Conservation (phyloP, 768 basidiomycete genomes). For the Roridomyces roridus region DNA sequence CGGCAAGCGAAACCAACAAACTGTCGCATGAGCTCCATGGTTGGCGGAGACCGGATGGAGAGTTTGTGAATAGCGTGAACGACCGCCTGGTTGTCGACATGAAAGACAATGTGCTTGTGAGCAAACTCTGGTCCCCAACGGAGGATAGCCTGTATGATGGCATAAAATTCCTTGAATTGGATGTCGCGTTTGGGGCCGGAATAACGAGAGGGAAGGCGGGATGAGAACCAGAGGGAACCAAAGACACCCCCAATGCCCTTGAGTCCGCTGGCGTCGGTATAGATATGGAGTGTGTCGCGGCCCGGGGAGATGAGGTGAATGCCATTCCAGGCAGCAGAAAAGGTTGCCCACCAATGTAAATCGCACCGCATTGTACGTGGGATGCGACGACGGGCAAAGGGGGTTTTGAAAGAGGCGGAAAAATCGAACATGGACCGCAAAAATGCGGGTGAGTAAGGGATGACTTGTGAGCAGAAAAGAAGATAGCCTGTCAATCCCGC, state of each 20-base stretch:
- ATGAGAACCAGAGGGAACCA: slow-evolving; percentile 30
- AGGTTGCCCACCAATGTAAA: too few relatives aligned
- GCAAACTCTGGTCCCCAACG: slow-evolving; percentile 31
- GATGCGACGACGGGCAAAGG: too few relatives aligned
- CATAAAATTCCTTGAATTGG: slow-evolving; percentile 39
- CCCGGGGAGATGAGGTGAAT: slow-evolving; percentile 22
- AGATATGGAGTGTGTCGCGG: slow-evolving; percentile 20
- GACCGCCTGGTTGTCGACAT: slow-evolving; percentile 34
- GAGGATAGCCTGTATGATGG: slow-evolving; percentile 35
- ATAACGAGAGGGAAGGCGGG: slow-evolving; percentile 27
- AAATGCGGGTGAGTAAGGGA: slow-evolving; percentile 34
- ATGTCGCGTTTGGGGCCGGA: slow-evolving; percentile 30
- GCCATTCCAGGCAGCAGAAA: slow-evolving; percentile 42
- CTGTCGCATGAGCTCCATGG: slow-evolving; percentile 7
- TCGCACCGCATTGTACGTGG: too few relatives aligned
- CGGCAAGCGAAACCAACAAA: not conserved
- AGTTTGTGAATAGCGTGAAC: too few relatives aligned
- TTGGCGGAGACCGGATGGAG: too few relatives aligned
- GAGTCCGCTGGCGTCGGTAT: slow-evolving; percentile 42
- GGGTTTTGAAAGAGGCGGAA: too few relatives aligned
- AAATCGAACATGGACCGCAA: slow-evolving; percentile 36
- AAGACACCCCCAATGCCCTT: slow-evolving; percentile 34
- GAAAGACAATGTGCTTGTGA: slow-evolving; percentile 32
- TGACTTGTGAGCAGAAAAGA: slow-evolving; percentile 39
- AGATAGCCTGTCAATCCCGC: slow-evolving; percentile 38